Percentiles rank a stretch among this genome's conserved stretches.
Conservation (phyloP, 768 basidiomycete genomes). For the Hypholoma sublateritium region DNA sequence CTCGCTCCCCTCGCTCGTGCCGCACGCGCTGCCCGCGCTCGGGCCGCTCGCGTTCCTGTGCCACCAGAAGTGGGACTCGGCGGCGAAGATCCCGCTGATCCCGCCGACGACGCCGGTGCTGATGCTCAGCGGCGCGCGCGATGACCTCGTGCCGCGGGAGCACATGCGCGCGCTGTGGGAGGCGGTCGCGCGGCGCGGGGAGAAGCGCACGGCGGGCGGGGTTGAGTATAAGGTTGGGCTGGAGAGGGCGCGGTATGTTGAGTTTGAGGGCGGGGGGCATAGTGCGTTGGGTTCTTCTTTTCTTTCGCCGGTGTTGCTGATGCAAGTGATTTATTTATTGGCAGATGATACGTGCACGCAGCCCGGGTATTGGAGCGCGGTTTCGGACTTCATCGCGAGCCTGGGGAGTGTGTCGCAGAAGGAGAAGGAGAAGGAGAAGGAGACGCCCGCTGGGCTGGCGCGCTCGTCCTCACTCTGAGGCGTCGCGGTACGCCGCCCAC, state of each 20-base stretch:
- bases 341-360: conserved; percentile 28
- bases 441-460: not conserved
- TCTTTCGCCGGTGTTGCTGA: not conserved
- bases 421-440: not conserved
- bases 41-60: conserved; percentile 76
- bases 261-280: conserved; percentile 54
- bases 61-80: conserved; percentile 88
- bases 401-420: conserved; percentile 2
- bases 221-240: conserved; percentile 45
- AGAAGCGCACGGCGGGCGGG: conserved; percentile 37
- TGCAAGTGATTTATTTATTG: not conserved
- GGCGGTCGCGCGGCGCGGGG: conserved; percentile 54
- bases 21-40: conserved; percentile 72
- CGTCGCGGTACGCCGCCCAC: too few species aligned
- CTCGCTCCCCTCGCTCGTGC: conserved; percentile 81
- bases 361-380: conserved; percentile 25
- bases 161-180: conserved; percentile 81
- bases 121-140: conserved; percentile 73
- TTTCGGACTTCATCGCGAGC: conserved; percentile 24
- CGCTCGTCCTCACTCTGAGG: too few species aligned
- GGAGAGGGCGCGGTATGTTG: conserved; percentile 55
- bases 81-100: conserved; percentile 59
- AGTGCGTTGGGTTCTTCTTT: conserved; percentile 37
- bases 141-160: conserved; percentile 71
- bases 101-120: conserved; percentile 71